Percentiles rank a stretch among this genome's conserved stretches.
These are phyloP conservation scores for Talaromyces albobiverticillius DNA, from an alignment of 2,329 filamentous ascomycete genomes.

Conservation along the genomic window DNA sequence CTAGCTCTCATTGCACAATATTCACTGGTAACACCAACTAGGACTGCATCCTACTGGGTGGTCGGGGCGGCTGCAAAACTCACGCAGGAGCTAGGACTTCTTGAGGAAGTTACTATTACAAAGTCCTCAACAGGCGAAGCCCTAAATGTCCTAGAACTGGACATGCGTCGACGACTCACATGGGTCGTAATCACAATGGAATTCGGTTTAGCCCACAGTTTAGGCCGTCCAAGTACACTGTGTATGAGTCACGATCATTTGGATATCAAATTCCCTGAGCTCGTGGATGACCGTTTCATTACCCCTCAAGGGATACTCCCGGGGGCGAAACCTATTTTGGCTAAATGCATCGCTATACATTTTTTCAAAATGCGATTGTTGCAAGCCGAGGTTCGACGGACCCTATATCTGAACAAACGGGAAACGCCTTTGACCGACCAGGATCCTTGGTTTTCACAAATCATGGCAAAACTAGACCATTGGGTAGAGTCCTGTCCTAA, in stretches of 20 bases:
- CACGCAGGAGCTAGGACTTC: conserved; percentile 82
- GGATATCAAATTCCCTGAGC: conserved; percentile 80
- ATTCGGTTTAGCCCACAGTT: conserved; percentile 77
- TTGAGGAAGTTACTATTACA: conserved; percentile 83
- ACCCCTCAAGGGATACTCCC: conserved; percentile 70
- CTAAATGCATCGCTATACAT: conserved; percentile 87
- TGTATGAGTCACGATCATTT: conserved; percentile 78
- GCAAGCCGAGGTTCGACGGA: conserved; percentile 82
- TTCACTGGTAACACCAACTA: conserved; percentile 84
- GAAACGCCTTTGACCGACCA: conserved; percentile 72
- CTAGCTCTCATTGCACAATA: conserved; percentile 85
- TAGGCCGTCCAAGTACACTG: conserved; percentile 83
- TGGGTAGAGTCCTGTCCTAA: conserved; percentile 78
- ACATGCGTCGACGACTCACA: conserved; percentile 82
- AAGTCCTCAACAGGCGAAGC: conserved; percentile 58
- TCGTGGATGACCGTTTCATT: conserved; percentile 80
- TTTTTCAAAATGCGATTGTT: conserved; percentile 88
- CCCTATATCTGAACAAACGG: conserved; percentile 80
- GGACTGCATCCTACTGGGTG: conserved; percentile 90
- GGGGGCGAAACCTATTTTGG: conserved; percentile 67
- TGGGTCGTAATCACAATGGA: conserved; percentile 92
- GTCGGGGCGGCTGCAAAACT: conserved; percentile 84
- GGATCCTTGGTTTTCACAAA: conserved; percentile 82
- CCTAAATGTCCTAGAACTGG: conserved; percentile 71
- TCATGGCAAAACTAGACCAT: conserved; percentile 72